Evolutionary conservation across 1,284 basidiomycete species (phyloP), one percentile per base, ranked within the genome.

Genomic region (Puccinia triticina): DNA sequence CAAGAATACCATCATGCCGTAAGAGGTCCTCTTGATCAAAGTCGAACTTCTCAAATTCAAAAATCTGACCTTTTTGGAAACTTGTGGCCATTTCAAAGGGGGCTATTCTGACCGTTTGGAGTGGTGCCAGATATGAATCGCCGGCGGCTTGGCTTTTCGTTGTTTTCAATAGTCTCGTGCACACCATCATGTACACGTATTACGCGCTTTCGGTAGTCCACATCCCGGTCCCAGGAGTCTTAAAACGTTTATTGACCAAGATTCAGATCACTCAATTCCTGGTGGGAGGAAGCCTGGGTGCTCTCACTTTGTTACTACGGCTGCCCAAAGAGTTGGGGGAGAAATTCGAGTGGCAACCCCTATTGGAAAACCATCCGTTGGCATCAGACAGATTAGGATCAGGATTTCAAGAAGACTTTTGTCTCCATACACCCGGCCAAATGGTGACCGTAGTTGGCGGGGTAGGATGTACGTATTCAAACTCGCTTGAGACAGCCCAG

Each of bases 51-150:
- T 37, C n/a, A 32, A 40, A 32, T 37, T 48, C 12, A 37, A 48
- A 40, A 5, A 16, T 23, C n/a, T 14, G 0, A 16, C 12, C 4
- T 10, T 0, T 40, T 57, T 26, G 3, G 26, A 57, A 40, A 43
- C 32, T 59, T 26, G 29, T 29, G 43, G 69, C 14, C 18, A 29
- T 61, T n/a, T n/a, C 61, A 48, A 26, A 71, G 50, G 85, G 86
- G 12, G 86, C 86, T 0, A 86, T 87, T 71, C 78, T 85, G 40
- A 86, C 85, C 83, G 87, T 87, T 85, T 87, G 85, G 85, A 84
- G 85, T 43, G 87, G 84, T 5, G 84, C 85, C 80, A 84, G 86
- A 11, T 86, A 87, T 53, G 84, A 84, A 78, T 85, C 87, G 0
- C 83, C 84, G 77, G 83, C 85, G 53, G 82, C 83, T 26, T 83